A percentile compares a stretch with the other conserved stretches of the same genome.
Conservation (phyloP, 768 basidiomycete genomes). For the Serpula lacrymans region DNA sequence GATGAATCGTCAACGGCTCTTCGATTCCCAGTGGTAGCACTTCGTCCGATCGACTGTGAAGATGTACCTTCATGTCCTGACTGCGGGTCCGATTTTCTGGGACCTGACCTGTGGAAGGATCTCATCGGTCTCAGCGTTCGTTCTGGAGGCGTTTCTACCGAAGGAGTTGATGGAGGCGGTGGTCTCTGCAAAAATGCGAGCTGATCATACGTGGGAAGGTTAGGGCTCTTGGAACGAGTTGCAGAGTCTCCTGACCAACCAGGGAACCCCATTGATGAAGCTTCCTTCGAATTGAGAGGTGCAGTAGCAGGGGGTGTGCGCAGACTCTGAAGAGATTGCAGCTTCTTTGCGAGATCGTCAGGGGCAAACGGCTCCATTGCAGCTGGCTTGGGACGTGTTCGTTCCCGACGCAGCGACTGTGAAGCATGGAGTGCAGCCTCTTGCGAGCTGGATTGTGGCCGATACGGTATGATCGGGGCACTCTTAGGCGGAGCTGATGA, state of each 20-base stretch:
- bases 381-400: constrained; percentile 43
- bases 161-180: constrained; percentile 16
- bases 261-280: constrained; percentile 9
- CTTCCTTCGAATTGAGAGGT: constrained; percentile 8
- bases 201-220: constrained; percentile 17
- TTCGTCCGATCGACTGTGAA: constrained; percentile 32
- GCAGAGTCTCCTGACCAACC: constrained; percentile 9
- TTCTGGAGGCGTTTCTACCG: constrained; percentile 19
- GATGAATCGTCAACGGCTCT: constrained; percentile 7
- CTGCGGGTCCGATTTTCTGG: constrained; percentile 30
- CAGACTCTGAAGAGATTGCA: constrained; percentile 47
- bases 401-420: constrained; percentile 29
- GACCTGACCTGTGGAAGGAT: constrained; percentile 57
- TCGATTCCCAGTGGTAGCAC: constrained; percentile 29
- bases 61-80: constrained; percentile 30
- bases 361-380: constrained; percentile 40
- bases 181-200: constrained; percentile 15
- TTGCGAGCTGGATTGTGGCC: too few relatives aligned
- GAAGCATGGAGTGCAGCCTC: constrained; percentile 28
- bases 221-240: constrained; percentile 19
- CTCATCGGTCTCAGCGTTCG: constrained; percentile 44
- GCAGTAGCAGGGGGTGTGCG: constrained; percentile 10
- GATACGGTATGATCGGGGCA: constrained; percentile 11
- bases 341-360: constrained; percentile 57
- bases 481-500: constrained; percentile 15